Percentiles rank a stretch among this genome's conserved stretches.
Conservation (phyloP, 1,284 basidiomycete species). For the Trametes pubescens region DNA sequence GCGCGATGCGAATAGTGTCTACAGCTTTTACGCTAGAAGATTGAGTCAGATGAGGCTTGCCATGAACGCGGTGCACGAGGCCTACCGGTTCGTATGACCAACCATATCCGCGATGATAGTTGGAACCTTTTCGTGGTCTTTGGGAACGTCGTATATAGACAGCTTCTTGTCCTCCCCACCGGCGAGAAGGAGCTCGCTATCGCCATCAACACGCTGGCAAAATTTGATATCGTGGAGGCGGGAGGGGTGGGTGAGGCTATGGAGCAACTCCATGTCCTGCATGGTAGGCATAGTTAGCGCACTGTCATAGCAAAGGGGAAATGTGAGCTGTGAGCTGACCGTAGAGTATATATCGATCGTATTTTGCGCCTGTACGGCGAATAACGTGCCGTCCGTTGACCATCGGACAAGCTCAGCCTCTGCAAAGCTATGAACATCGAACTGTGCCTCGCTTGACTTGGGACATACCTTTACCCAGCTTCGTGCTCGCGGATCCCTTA, state of each 20-base stretch:
- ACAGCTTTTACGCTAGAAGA: constrained; percentile 72
- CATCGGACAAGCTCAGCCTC: constrained; percentile 91
- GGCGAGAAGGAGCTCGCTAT: constrained; percentile 76
- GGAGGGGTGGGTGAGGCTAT: constrained; percentile 77
- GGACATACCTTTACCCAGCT: constrained; percentile 80
- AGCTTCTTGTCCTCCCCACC: constrained; percentile 89
- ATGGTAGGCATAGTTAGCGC: neutral
- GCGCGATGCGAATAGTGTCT: constrained; percentile 64
- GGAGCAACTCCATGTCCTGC: constrained; percentile 55
- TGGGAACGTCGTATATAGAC: constrained; percentile 70
- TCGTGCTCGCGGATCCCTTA: constrained; percentile 87
- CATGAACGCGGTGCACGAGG: constrained; percentile 8
- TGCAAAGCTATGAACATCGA: constrained; percentile 38
- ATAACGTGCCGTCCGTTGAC: constrained; percentile 78
- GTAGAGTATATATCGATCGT: constrained; percentile 86
- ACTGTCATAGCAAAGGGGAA: constrained; percentile 4
- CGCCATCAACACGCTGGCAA: constrained; percentile 59
- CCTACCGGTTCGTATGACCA: constrained; percentile 80
- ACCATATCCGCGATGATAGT: constrained; percentile 66
- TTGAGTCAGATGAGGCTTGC: neutral
- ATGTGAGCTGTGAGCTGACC: constrained; percentile 53
- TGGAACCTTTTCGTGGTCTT: constrained; percentile 52
- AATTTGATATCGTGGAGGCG: constrained; percentile 86
- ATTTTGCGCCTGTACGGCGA: constrained; percentile 80
- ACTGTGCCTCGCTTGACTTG: neutral